These are phyloP conservation scores for Apiospora phragmitis DNA, from an alignment of 2,329 filamentous ascomycete species.

Conservation along the genomic window DNA sequence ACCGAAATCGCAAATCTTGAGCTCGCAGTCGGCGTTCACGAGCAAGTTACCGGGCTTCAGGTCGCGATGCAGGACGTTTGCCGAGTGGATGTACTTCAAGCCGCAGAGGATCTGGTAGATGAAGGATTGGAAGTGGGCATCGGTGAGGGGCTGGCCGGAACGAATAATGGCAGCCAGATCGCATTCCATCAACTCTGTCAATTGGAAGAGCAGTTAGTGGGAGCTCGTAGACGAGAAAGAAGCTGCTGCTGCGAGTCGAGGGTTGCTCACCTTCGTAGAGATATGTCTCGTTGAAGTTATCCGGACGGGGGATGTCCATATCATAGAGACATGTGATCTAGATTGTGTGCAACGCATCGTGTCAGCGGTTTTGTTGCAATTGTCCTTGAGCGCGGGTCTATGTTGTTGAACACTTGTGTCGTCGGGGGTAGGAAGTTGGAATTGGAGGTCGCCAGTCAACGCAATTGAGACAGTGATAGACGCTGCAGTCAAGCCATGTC, in stretches of 20 bases:
- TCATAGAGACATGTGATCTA: slow-evolving; percentile 99
- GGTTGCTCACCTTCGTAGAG: slow-evolving; percentile 82
- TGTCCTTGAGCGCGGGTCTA: background rate
- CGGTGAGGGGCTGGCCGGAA: slow-evolving; percentile 93
- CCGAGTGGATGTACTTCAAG: slow-evolving; percentile 98
- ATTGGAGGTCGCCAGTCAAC: too few relatives aligned
- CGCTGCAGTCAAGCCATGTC: background rate
- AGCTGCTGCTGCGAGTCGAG: background rate
- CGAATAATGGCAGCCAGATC: slow-evolving; percentile 97
- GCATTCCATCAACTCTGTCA: slow-evolving; percentile 94
- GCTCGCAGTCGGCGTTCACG: slow-evolving; percentile 97
- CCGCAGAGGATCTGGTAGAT: slow-evolving; percentile 99
- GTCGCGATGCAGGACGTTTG: slow-evolving; percentile 95
- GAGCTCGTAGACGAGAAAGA: slow-evolving; percentile 8
- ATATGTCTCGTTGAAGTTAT: slow-evolving; percentile 99
- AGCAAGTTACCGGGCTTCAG: slow-evolving; percentile 96
- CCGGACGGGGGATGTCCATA: slow-evolving; percentile 97
- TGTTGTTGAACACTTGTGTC: background rate
- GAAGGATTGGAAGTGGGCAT: slow-evolving; percentile 99
- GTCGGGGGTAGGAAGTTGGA: background rate
- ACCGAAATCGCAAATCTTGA: slow-evolving; percentile 99
- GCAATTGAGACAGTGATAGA: background rate
- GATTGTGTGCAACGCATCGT: slow-evolving; percentile 36
- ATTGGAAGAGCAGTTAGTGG: background rate
- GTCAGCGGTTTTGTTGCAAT: slow-evolving; percentile 14